These are phyloP conservation scores for Crithidia sp. DNA, from an alignment of 208 protist genomes.

Conservation along the genomic window DNA sequence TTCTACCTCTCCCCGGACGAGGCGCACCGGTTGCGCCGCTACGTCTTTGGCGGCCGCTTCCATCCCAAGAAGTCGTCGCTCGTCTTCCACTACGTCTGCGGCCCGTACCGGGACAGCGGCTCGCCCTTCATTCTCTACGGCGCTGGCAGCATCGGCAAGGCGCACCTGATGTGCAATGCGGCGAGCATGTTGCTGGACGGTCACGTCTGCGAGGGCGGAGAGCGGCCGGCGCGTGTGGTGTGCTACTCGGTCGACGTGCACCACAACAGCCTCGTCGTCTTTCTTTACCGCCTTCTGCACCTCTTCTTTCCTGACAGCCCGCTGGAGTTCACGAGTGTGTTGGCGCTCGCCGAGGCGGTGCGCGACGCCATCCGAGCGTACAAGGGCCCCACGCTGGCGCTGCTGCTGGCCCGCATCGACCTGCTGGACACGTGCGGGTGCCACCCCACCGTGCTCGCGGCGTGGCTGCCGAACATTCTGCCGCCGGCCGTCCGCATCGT, in stretches of 20 bases:
- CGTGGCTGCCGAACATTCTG: slow-evolving; percentile 78
- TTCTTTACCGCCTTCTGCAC: slow-evolving; percentile 66
- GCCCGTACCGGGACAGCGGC: slow-evolving; percentile 34
- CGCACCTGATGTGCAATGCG: slow-evolving; percentile 57
- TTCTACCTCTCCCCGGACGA: slow-evolving; percentile 30
- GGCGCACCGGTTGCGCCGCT: slow-evolving; percentile 18
- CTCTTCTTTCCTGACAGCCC: slow-evolving; percentile 40
- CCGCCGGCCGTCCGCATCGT: slow-evolving; percentile 60
- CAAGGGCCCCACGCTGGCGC: slow-evolving; percentile 47
- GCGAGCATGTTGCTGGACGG: slow-evolving; percentile 37
- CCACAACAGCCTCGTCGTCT: slow-evolving; percentile 56
- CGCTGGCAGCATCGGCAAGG: slow-evolving; percentile 57
- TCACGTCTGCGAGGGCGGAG: slow-evolving; percentile 9
- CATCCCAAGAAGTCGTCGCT: slow-evolving; percentile 42
- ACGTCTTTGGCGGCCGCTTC: slow-evolving; percentile 21
- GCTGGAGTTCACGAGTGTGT: slow-evolving; percentile 46
- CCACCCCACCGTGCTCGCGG: slow-evolving; percentile 37
- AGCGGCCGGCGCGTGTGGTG: slow-evolving; percentile 38
- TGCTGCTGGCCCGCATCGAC: slow-evolving; percentile 70
- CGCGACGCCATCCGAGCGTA: slow-evolving; percentile 56
- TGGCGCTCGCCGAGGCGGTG: slow-evolving; percentile 48
- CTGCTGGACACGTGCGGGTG: slow-evolving; percentile 63
- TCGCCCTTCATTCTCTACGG: slow-evolving; percentile 81
- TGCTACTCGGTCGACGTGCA: slow-evolving; percentile 40
- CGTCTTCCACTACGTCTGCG: slow-evolving; percentile 44